Evolutionary conservation across 2,329 filamentous ascomycete genomes (phyloP).

Genomic region (Zarea fungicola): DNA sequence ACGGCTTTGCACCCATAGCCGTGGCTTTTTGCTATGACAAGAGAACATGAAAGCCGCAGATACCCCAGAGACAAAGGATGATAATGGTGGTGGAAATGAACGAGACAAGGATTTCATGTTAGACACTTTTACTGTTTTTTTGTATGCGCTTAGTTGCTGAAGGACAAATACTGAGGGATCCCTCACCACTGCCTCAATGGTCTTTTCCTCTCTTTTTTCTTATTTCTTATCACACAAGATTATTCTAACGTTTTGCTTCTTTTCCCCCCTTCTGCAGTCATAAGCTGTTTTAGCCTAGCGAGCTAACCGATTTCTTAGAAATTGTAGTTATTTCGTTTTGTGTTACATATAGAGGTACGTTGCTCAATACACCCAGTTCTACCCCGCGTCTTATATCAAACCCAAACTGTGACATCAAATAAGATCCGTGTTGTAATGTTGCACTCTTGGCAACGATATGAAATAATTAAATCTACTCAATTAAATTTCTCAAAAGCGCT

Average conservation of each 20-base stretch:
- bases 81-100: not conserved
- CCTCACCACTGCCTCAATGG: not conserved
- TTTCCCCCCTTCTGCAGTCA: not conserved
- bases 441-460: too few species aligned
- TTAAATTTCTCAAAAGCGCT: conserved; percentile 13
- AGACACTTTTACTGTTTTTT: not conserved
- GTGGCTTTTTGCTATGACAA: conserved; percentile 5
- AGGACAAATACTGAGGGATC: not conserved
- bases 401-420: too few species aligned
- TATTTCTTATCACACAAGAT: too few species aligned
- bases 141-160: not conserved
- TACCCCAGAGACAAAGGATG: conserved; percentile 5
- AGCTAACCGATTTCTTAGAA: not conserved
- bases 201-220: too few species aligned
- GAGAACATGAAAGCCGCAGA: conserved; percentile 8
- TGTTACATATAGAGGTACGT: conserved; percentile 1
- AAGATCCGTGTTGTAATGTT: too few species aligned
- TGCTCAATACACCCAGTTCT: not conserved
- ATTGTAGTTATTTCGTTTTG: not conserved
- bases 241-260: not conserved
- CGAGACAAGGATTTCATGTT: not conserved
- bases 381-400: too few species aligned
- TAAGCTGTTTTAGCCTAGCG: too few species aligned
- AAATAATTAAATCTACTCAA: too few species aligned
- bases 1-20: not conserved